phyloP scores from a whole-genome alignment of 345 rosid species.

The Trapa bicornis region DNA sequence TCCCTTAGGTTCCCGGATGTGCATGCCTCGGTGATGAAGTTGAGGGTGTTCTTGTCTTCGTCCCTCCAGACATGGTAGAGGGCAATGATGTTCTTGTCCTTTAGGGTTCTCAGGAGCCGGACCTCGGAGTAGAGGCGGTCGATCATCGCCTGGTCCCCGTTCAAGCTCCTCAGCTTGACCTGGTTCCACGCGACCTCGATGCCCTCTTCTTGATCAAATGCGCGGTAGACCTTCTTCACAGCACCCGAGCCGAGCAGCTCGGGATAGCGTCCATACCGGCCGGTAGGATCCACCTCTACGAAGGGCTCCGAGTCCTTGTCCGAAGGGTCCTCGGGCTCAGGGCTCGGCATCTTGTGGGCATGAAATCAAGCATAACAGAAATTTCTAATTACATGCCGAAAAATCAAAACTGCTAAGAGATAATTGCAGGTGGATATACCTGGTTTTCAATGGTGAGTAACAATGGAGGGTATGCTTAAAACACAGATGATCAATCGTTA shows the following conservation, averaged over 20 bases:
- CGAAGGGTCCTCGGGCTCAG: constrained; percentile 21
- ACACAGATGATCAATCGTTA: too few relatives aligned
- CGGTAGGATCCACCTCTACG: constrained; percentile 57
- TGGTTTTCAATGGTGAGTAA: too few relatives aligned
- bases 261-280: constrained; percentile 61
- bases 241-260: constrained; percentile 60
- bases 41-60: constrained; percentile 31
- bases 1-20: constrained; percentile 76
- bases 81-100: constrained; percentile 48
- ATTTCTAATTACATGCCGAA: neutral
- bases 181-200: constrained; percentile 94
- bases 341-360: constrained; percentile 35
- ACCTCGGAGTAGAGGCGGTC: constrained; percentile 69
- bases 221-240: constrained; percentile 68
- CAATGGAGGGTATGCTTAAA: too few relatives aligned
- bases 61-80: constrained; percentile 54
- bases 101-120: constrained; percentile 31
- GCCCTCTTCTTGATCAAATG: constrained; percentile 81
- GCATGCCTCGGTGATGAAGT: constrained; percentile 82
- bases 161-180: constrained; percentile 48
- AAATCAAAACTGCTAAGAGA: too few relatives aligned
- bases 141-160: constrained; percentile 40
- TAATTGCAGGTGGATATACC: too few relatives aligned
- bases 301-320: constrained; percentile 60
- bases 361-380: neutral